These are phyloP conservation scores for Coemansia sp. DNA, from an alignment of 192 early-diverging fungal species.

Conservation along the genomic window DNA sequence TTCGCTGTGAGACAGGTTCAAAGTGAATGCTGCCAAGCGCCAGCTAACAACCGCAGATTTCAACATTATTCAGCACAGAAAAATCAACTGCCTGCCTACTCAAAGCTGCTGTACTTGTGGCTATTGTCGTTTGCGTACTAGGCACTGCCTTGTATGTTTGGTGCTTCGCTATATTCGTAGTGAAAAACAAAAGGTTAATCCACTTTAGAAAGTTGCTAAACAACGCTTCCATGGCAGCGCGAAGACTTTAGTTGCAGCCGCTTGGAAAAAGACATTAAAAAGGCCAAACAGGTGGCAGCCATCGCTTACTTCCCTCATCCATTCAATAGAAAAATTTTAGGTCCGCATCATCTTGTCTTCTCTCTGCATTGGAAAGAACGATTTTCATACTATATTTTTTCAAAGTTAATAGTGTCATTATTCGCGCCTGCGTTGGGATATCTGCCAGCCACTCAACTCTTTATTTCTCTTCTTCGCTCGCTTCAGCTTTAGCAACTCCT, in stretches of 20 bases:
- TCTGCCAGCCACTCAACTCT: background rate
- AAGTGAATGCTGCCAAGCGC: background rate
- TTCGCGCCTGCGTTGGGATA: background rate
- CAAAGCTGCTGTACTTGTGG: too few relatives aligned
- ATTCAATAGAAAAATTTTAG: background rate
- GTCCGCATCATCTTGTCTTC: background rate
- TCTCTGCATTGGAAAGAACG: background rate
- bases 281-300: background rate
- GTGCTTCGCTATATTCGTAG: background rate
- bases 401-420: background rate
- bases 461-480: background rate
- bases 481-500: background rate
- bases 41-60: background rate
- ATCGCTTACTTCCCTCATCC: constrained; percentile 4
- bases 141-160: background rate
- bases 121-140: background rate
- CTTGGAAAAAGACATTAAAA: background rate
- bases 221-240: background rate
- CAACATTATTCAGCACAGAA: background rate
- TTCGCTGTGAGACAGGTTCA: background rate
- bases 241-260: background rate
- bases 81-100: too few relatives aligned
- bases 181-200: background rate
- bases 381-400: constrained; percentile 1
- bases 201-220: background rate